Evolutionary conservation across 75 land plant species (phyloP).

Genomic region (Pseudotsuga menziesii): DNA sequence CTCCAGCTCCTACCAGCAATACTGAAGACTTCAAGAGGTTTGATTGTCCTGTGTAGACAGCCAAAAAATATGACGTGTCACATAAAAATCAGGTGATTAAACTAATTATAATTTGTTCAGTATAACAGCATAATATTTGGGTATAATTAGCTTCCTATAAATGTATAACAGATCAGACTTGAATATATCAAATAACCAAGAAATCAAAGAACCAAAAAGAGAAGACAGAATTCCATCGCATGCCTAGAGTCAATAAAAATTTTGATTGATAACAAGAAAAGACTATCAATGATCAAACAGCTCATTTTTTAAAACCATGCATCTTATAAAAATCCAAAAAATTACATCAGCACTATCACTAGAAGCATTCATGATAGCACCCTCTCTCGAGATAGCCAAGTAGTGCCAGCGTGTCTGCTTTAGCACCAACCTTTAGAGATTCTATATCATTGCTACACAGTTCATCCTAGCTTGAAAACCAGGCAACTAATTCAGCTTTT

Average conservation of each 20-base stretch:
- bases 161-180: not conserved
- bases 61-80: not conserved
- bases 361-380: too few species aligned
- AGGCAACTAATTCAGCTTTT: too few species aligned
- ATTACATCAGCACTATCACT: too few species aligned
- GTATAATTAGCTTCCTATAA: not conserved
- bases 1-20: constrained; percentile 95
- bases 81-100: not conserved
- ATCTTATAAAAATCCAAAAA: too few species aligned
- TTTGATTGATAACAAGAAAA: not conserved
- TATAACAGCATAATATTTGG: not conserved
- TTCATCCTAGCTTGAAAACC: too few species aligned
- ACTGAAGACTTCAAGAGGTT: constrained; percentile 73
- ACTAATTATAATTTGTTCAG: not conserved
- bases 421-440: too few species aligned
- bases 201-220: not conserved
- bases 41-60: constrained; percentile 47
- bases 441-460: too few species aligned
- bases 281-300: not conserved
- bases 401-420: too few species aligned
- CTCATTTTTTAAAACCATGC: not conserved
- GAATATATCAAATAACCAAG: not conserved
- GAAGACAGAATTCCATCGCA: not conserved
- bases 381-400: too few species aligned
- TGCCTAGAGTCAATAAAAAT: constrained; percentile 1